Base-by-base conservation (phyloP, 2,329 filamentous ascomycete genomes). In the Pseudomassariella vexata region DNA sequence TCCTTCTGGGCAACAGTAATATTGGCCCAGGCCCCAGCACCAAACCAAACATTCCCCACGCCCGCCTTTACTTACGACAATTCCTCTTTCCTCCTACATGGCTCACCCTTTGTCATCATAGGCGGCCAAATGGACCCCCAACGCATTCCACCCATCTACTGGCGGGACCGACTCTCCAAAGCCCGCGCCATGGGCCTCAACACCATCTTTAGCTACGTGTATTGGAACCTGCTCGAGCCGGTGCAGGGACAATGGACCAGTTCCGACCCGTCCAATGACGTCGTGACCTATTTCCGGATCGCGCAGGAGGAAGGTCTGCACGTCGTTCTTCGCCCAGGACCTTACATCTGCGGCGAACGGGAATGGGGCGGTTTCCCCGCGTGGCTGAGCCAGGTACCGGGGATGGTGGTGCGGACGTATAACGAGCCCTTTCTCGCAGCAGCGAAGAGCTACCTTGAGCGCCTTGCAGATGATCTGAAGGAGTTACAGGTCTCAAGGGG, bases 71-170 rank as follows among this genome's bases (percentile, higher is more conserved):
- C 32, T 4, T 34, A 34, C 20, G 24, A 29, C 19, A 28, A 29
- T 28, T 19, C 28, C 15, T 17, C 18, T 12, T 34, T 34, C 15
- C 19, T 34, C 16, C 32, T 34, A 12, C 19, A 34, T 28, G 32
- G 32, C 2, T 19, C 28, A 17, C 32, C 32, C 16, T 34, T 23
- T 16, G 29, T 19, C 6, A 66, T 69, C 28, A 62, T 69, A 34
- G 65, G 66, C 2, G 66, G 66, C 3, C 64, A 70, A 44, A 69
- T 70, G 56, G 66, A 70, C 35, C 65, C 65, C 1, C 68, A 71
- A 38, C 59, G 66, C 9, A 62, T 71, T 22, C 68, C 66, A 1
- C 52, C 50, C 5, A 43, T 55, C 18, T 68, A 68, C 44, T 71
- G 67, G 67, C 45, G 53, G 11, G 59, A 70, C 26, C 57, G 68